phyloP scores from a whole-genome alignment of 176 grass and related monocot genomes.

The Phoenix dactylifera region DNA sequence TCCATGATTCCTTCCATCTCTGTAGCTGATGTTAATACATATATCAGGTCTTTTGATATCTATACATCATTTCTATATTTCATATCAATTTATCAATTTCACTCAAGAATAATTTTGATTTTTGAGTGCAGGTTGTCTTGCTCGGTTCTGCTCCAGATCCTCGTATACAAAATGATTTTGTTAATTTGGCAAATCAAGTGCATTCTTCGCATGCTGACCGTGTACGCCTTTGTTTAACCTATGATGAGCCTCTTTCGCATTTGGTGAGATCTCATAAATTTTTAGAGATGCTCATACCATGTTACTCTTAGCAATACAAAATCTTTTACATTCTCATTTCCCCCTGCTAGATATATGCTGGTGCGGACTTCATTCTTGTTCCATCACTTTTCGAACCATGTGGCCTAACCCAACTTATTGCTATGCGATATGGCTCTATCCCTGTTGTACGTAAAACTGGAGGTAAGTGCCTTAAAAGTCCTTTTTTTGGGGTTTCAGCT shows the following conservation, averaged over 20 bases:
- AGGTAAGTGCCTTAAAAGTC: conserved; percentile 36
- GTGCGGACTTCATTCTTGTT: conserved; percentile 93
- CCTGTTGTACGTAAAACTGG: conserved; percentile 91
- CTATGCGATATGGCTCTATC: conserved; percentile 95
- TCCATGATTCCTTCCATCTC: no score
- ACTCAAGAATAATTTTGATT: no score
- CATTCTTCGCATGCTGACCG: conserved; percentile 59
- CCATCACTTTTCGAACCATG: conserved; percentile 93
- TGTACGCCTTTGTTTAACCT: conserved; percentile 72
- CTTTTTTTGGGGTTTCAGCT: not conserved
- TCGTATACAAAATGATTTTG: conserved; percentile 79
- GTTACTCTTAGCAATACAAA: no score
- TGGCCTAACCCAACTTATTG: conserved; percentile 86
- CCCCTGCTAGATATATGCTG: conserved; percentile 84
- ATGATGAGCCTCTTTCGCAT: conserved; percentile 87
- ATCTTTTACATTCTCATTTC: conserved; percentile 1
- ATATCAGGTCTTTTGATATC: no score
- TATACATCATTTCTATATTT: no score
- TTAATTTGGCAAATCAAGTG: conserved; percentile 50
- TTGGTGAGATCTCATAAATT: conserved; percentile 36
- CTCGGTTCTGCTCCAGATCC: conserved; percentile 89
- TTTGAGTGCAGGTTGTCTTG: conserved; percentile 59
- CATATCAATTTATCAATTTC: no score
- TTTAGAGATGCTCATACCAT: not conserved
- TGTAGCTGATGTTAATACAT: no score